A percentile compares a stretch with the other conserved stretches of the same genome.
These are phyloP conservation scores for Collybia nuda DNA, from an alignment of 768 basidiomycete genomes.

Conservation along the genomic window DNA sequence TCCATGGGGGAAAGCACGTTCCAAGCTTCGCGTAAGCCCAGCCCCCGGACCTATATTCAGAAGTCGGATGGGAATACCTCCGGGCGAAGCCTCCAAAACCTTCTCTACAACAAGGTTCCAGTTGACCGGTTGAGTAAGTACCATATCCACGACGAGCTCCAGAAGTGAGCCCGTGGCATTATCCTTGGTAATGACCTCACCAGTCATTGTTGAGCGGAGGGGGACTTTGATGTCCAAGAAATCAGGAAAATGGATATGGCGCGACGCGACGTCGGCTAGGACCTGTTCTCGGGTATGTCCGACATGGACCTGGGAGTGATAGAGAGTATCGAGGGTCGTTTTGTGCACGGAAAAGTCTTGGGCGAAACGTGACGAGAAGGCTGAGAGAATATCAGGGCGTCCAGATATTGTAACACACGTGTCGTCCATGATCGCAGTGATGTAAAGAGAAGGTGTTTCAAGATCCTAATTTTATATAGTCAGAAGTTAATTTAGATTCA, in stretches of 20 bases:
- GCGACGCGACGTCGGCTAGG: constrained; percentile 39
- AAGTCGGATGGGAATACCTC: constrained; percentile 26
- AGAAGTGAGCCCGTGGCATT: constrained; percentile 30
- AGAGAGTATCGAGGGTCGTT: constrained; percentile 49
- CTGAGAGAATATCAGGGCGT: constrained; percentile 45
- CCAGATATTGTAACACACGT: constrained; percentile 58
- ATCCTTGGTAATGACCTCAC: constrained; percentile 28
- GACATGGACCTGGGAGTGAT: constrained; percentile 43
- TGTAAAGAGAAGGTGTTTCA: constrained; percentile 29
- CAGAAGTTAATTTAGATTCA: constrained; percentile 8
- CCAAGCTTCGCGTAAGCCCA: constrained; percentile 35
- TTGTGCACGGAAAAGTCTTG: constrained; percentile 34
- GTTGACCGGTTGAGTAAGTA: constrained; percentile 50
- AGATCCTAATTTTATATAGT: constrained; percentile 8
- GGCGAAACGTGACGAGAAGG: constrained; percentile 39
- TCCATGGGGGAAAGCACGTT: constrained; percentile 28
- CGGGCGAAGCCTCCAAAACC: constrained; percentile 20
- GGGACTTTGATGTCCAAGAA: constrained; percentile 46
- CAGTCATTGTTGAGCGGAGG: constrained; percentile 46
- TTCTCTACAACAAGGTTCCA: constrained; percentile 46
- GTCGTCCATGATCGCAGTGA: constrained; percentile 52
- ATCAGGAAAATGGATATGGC: constrained; percentile 50
- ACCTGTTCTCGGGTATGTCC: constrained; percentile 36
- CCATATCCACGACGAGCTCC: constrained; percentile 44
- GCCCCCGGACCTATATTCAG: constrained; percentile 52